Percentiles rank a stretch among this genome's conserved stretches.
phyloP scores from a whole-genome alignment of 441 rosid genomes.

The Syzygium syzygioides region DNA sequence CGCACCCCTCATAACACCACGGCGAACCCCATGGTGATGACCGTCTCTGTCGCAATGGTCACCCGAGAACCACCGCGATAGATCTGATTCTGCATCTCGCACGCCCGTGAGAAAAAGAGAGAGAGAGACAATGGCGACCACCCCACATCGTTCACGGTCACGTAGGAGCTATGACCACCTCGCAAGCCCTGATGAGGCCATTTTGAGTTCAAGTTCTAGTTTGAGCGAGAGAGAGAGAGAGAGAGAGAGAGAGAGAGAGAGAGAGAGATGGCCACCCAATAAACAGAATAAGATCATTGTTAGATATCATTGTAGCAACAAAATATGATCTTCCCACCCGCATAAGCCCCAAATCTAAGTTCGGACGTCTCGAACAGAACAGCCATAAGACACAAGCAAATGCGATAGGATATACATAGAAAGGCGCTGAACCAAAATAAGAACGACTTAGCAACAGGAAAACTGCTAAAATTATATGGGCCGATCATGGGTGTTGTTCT shows the following conservation, averaged over 20 bases:
- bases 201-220: background rate
- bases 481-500: background rate
- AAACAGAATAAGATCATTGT: background rate
- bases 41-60: background rate
- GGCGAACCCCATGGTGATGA: accelerated
- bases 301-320: background rate
- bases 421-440: background rate
- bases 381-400: background rate
- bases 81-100: background rate
- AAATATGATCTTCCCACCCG: background rate
- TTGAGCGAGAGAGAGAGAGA: background rate
- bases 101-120: background rate
- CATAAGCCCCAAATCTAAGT: background rate
- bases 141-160: background rate
- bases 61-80: background rate
- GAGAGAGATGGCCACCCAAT: background rate
- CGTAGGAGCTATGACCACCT: too few relatives aligned
- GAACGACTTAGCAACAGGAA: background rate
- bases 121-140: background rate
- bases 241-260: background rate
- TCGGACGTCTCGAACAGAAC: background rate
- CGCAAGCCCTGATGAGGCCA: too few relatives aligned
- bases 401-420: background rate
- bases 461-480: background rate
- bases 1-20: background rate